phyloP scores from a whole-genome alignment of 2,329 filamentous ascomycete species.

The Talaromyces sp. region DNA sequence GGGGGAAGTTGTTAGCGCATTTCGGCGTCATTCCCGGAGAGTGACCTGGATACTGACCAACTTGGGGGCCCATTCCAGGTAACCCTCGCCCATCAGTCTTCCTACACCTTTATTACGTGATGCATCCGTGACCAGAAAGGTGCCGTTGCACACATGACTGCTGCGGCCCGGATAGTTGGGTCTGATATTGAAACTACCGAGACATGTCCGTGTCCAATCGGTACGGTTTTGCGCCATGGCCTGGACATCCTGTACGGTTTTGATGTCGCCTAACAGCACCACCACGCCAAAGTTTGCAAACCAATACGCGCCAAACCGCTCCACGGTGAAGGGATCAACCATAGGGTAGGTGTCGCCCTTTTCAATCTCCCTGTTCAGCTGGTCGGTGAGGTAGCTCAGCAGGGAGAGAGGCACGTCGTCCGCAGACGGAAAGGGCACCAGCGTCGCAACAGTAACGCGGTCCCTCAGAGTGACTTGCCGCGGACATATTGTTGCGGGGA shows the following conservation, averaged over 20 bases:
- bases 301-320: conserved; percentile 78
- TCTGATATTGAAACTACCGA: conserved; percentile 91
- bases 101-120: conserved; percentile 70
- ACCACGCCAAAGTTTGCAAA: conserved; percentile 85
- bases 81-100: conserved; percentile 69
- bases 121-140: conserved; percentile 69
- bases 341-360: conserved; percentile 90
- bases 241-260: conserved; percentile 52
- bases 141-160: conserved; percentile 78
- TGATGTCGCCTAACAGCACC: conserved; percentile 76
- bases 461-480: conserved; percentile 78
- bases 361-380: conserved; percentile 86
- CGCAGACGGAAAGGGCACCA: conserved; percentile 75
- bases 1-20: background rate
- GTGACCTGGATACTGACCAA: conserved; percentile 30
- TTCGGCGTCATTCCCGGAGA: background rate
- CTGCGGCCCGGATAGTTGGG: conserved; percentile 88
- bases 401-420: conserved; percentile 71
- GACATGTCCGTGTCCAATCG: conserved; percentile 75
- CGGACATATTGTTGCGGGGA: conserved; percentile 65
- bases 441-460: conserved; percentile 74
- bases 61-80: conserved; percentile 71
- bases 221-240: conserved; percentile 48
- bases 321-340: conserved; percentile 68
- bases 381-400: conserved; percentile 71